A percentile compares a stretch with the other conserved stretches of the same genome.
phyloP scores from a whole-genome alignment of 2,329 filamentous ascomycete genomes.

The Seiridium unicorne region DNA sequence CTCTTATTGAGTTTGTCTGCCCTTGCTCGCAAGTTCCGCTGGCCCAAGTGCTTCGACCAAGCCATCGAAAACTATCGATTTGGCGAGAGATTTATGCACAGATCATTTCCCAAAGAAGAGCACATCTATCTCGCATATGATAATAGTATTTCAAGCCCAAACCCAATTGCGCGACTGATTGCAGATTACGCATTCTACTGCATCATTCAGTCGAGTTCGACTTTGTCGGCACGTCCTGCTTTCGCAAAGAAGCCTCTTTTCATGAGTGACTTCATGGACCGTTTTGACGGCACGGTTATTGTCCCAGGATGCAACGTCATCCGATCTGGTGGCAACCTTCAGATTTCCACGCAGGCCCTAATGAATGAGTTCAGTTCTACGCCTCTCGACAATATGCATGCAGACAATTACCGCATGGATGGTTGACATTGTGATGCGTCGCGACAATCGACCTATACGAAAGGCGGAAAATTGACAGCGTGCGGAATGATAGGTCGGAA shows the following conservation, averaged over 20 bases:
- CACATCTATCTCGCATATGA: background rate
- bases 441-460: no score
- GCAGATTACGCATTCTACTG: background rate
- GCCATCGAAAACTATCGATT: background rate
- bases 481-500: no score
- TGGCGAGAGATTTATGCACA: background rate
- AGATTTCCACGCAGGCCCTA: background rate
- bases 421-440: no score
- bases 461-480: no score
- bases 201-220: background rate
- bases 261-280: background rate
- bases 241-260: background rate
- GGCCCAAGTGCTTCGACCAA: background rate
- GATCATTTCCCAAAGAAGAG: background rate
- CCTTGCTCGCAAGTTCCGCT: background rate
- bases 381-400: no score
- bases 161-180: background rate
- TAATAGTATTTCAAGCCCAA: background rate
- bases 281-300: background rate
- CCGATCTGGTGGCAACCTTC: background rate
- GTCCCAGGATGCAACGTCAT: background rate
- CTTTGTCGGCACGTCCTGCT: background rate
- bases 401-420: no score
- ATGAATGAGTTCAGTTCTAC: no score
- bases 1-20: background rate